Percentiles rank a stretch among this genome's conserved stretches.
Conservation (phyloP, 176 grass and related monocot species). For the Carex parvula region DNA sequence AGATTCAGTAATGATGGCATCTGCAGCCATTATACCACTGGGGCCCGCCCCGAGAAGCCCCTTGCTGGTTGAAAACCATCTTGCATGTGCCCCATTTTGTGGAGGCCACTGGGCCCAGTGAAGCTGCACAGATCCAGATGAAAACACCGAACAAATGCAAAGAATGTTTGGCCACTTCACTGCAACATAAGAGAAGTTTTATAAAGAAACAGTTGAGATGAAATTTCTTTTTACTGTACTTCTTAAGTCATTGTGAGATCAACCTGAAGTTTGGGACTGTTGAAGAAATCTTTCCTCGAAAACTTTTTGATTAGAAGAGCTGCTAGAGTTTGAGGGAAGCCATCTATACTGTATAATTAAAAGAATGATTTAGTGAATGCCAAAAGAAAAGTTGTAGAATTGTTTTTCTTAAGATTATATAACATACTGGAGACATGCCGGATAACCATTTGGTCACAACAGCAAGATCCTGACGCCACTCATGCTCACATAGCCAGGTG, state of each 20-base stretch:
- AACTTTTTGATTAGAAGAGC: constrained; percentile 48
- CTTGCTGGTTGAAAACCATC: constrained; percentile 99
- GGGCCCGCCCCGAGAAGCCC: constrained; percentile 92
- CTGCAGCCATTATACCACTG: constrained; percentile 97
- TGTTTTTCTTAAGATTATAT: not conserved
- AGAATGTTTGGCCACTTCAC: constrained; percentile 84
- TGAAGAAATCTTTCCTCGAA: constrained; percentile 88
- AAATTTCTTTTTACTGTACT: not conserved
- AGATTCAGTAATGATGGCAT: constrained; percentile 91
- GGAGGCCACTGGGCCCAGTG: constrained; percentile 90
- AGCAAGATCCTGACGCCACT: constrained; percentile 97
- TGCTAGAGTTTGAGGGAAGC: constrained; percentile 71
- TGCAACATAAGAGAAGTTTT: constrained; percentile 40
- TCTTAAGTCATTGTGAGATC: constrained; percentile 8
- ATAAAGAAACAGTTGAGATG: constrained; percentile 16
- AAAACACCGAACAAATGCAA: constrained; percentile 97
- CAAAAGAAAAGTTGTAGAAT: not conserved
- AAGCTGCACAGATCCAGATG: constrained; percentile 96
- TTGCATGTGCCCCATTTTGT: constrained; percentile 55
- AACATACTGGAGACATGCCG: constrained; percentile 67
- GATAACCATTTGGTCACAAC: constrained; percentile 98
- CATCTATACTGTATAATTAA: constrained; percentile 81
- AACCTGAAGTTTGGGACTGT: constrained; percentile 85
- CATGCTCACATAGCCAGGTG: constrained; percentile 78
- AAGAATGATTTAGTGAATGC: constrained; percentile 35